Base-by-base conservation (phyloP, 352 stramenopile species). In the Elongisporangium anandrum region DNA sequence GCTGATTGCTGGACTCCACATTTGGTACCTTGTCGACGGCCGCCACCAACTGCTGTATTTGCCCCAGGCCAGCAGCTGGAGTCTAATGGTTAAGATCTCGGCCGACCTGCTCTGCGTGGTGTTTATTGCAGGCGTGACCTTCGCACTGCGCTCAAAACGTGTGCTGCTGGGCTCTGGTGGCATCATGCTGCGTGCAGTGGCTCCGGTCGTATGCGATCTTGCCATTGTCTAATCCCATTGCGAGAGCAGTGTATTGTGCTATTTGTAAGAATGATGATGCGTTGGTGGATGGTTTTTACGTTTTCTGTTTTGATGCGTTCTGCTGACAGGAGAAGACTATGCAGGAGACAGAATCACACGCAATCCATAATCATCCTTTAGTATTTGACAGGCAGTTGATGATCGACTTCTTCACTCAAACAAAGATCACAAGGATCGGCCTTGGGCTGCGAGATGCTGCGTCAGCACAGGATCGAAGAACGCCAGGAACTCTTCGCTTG, bases 401-500 rank as follows among this genome's bases (percentile, higher is more conserved):
- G n/a, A n/a, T n/a, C n/a, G n/a, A n/a, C 7, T 34, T 34, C 24
- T 34, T 34, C 24, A 34, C 24, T 34, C 24, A 34, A 34, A n/a
- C n/a, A n/a, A n/a, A n/a, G n/a, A 34, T 34, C 24, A 34, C 24
- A 41, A 41, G 13, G 29, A 41, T 8, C 29, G 29, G 29, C 29
- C 29, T 41, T 41, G 29, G 5, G 5, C 5, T 41, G 29, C 29
- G 5, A 41, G 13, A 8, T 41, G 29, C 29, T 41, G 29, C 29
- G 29, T 13, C 29, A 41, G 29, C 29, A 41, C 5, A 41, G 69
- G 67, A 19, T 79, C 63, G 51, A 88, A 84, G 64, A 88, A 87
- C 3, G 10, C 49, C 22, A 61, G 63, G 78, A 79, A 90, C 59
- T 85, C 70, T 8, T 69, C 54, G 56, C 77, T 79, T 2, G 59